A percentile compares a stretch with the other conserved stretches of the same genome.
Evolutionary conservation across 139 green algal species (phyloP).

Genomic region (Micractinium sp.): DNA sequence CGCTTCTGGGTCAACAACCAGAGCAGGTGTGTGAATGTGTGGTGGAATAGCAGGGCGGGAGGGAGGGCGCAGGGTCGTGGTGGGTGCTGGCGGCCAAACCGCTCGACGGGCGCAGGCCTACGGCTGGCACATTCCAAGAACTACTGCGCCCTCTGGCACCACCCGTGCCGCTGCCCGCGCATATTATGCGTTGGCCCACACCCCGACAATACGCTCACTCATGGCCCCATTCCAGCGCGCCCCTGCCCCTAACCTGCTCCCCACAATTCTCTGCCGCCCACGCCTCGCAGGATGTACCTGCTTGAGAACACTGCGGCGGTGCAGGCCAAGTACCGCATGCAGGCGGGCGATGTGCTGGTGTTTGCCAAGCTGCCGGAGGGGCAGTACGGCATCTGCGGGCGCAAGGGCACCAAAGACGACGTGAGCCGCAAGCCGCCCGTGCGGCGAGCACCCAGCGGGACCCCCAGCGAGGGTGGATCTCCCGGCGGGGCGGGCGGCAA

Average conservation of each 20-base stretch:
- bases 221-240: background rate
- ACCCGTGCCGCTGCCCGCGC: no score
- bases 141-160: no score
- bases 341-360: conserved; percentile 55
- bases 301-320: conserved; percentile 48
- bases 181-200: background rate
- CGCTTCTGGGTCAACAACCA: conserved; percentile 63
- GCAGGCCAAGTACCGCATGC: conserved; percentile 33
- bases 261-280: background rate
- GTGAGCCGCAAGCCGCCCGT: conserved; percentile 23
- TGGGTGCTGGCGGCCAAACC: background rate
- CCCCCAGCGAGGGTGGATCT: background rate
- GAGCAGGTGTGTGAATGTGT: conserved; percentile 8
- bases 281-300: conserved; percentile 57
- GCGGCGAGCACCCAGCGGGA: background rate
- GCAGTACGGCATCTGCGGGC: conserved; percentile 36
- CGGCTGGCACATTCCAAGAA: no score
- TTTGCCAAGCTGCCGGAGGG: conserved; percentile 44
- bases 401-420: conserved; percentile 42
- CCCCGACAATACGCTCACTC: no score
- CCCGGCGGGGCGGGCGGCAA: background rate
- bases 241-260: background rate
- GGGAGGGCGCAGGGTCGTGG: no score
- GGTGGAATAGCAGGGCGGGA: background rate
- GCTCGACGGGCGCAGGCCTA: no score